Base-by-base conservation (phyloP, 192 early-diverging fungal species). In the Coemansia sp. region DNA sequence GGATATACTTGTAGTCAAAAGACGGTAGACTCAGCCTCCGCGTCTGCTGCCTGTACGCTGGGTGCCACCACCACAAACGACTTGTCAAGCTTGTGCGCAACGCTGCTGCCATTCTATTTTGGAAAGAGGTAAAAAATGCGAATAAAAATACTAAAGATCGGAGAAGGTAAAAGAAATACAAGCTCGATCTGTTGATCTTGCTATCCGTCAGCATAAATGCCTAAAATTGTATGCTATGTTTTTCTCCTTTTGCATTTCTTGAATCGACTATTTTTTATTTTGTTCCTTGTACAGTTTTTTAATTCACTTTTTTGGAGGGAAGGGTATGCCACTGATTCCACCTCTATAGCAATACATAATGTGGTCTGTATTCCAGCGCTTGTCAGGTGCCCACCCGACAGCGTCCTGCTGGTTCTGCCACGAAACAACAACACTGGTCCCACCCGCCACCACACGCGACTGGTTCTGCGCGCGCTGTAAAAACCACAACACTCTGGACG, bases 1-100 rank as follows among this genome's bases (percentile, higher is more conserved):
- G 75, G 27, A 90, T 76, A 42, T 69, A 66, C 23, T 80, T 81
- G 82, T 89, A 92, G 68, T 92, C 87, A 45, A 68, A 72, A 1
- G 69, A 65, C 9, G 75, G 55, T 55, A 68, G 65, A 17, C 47
- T 45, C 14, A 78, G 59, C 50, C 65, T 54, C 11, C 75, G 65
- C 17, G 15, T 36, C 17, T 59, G 65, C 9, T n/a, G n/a, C 20
- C 8, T 13, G 34, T 11, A 36, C 7, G 34, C 1, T 36, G 34
- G 8, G 34, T n/a, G n/a, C n/a, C n/a, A n/a, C n/a, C n/a, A n/a
- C n/a, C n/a, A n/a, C n/a, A n/a, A n/a, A n/a, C n/a, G n/a, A n/a
- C n/a, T n/a, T n/a, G n/a, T n/a, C n/a, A n/a, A n/a, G n/a, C 14
- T 41, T 41, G 38, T 11, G 38, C 38, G 38, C 38, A 41, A 13